Evolutionary conservation across 1,284 basidiomycete species (phyloP).

Genomic region (Ustilago tritici): DNA sequence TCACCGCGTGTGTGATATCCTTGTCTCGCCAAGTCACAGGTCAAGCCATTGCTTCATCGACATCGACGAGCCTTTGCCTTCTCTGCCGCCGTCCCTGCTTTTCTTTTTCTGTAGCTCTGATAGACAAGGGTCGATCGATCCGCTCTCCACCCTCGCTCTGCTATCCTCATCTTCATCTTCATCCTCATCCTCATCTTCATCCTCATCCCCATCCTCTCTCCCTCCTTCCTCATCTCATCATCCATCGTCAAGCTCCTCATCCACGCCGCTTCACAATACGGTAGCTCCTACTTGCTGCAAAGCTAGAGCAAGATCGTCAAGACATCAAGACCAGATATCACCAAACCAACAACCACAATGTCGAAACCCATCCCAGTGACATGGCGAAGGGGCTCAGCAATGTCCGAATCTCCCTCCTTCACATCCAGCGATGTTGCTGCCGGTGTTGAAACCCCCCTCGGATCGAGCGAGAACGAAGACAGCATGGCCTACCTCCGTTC

Average conservation of each 20-base stretch:
- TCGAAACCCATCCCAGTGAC: slow-evolving; percentile 35
- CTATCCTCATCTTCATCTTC: not conserved
- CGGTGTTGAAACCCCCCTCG: slow-evolving; percentile 36
- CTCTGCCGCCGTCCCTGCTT: slow-evolving; percentile 5
- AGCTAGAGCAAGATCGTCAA: not conserved
- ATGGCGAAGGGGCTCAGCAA: slow-evolving; percentile 27
- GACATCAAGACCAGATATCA: not conserved
- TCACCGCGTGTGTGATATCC: not conserved
- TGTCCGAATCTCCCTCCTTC: slow-evolving; percentile 22
- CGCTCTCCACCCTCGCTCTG: not conserved
- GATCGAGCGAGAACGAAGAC: slow-evolving; percentile 31
- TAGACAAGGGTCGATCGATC: not conserved
- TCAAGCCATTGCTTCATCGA: not conserved
- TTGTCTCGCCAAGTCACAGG: not conserved
- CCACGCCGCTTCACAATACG: not conserved
- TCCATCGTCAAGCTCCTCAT: not conserved
- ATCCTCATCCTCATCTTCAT: not conserved
- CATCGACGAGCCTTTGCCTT: not conserved
- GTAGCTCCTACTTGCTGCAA: not conserved
- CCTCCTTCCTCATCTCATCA: slow-evolving; percentile 2
- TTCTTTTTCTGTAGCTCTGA: not conserved
- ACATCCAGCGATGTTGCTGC: slow-evolving; percentile 16
- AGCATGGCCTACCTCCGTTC: slow-evolving; percentile 49
- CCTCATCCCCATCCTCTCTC: not conserved
- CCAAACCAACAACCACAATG: slow-evolving; percentile 11